Conservation (phyloP, 140 eudicot species). For the Stevia rebaudiana region DNA sequence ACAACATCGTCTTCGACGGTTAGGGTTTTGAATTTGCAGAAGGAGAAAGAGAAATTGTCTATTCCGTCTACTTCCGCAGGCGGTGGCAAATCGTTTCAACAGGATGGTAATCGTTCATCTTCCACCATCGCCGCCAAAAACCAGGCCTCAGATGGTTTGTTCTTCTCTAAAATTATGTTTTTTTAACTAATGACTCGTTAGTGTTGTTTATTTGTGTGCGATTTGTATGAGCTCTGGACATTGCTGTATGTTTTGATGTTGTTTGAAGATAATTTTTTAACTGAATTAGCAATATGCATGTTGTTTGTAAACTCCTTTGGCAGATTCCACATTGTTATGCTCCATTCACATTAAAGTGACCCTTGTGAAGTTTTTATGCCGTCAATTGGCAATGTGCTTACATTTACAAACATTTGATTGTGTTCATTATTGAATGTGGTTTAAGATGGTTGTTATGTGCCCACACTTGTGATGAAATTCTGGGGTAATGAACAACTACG, state of each 20-base stretch:
- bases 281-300: neutral
- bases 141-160: conserved; percentile 10
- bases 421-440: neutral
- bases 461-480: neutral
- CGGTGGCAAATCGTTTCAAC: neutral
- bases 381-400: too few relatives aligned
- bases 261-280: neutral
- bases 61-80: conserved; percentile 1
- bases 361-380: too few relatives aligned
- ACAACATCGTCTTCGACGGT: conserved; percentile 62
- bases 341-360: too few relatives aligned
- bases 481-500: neutral
- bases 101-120: neutral
- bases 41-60: neutral
- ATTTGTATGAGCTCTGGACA: neutral
- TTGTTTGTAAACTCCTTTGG: neutral
- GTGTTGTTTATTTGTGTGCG: neutral
- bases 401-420: neutral
- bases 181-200: neutral
- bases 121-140: neutral
- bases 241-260: neutral
- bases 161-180: neutral
- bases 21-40: conserved; percentile 21
- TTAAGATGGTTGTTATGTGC: neutral
- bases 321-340: too few relatives aligned